Base-by-base conservation (phyloP, 257 asterid genomes). In the Solanum piurae region DNA sequence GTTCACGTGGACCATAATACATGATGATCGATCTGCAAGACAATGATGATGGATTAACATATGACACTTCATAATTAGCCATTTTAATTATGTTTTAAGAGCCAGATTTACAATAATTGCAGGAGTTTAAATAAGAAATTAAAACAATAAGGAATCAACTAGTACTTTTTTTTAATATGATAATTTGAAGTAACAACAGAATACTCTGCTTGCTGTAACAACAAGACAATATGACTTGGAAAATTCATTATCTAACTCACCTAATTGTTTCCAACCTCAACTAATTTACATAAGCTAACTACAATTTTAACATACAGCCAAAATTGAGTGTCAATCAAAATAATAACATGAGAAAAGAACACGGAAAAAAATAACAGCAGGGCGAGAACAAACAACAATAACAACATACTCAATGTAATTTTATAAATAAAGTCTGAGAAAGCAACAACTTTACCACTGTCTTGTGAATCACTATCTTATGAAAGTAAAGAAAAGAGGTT, bases 201-300 rank as follows among this genome's bases (percentile, higher is more conserved):
- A 52, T 52, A 16, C 18, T 52, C 62, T 52, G 62, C 62, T 16
- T 16, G 62, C 62, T 52, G 62, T 52, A 52, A 52, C 27, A 46
- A 46, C 7, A 16, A 49, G 68, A 29, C 29, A 80, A 25, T 9
- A 29, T 52, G 74, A 74, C 38, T 52, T n/a, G 73, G 55, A 12
- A 46, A 25, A 12, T 58, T 13, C 31, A 64, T 74, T 20, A 83
- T 11, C 83, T 44, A 37, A 52, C 42, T 46, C 49, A 18, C 11
- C 60, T 33, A 40, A 86, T 83, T 84, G 20, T 23, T 33, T 69
- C 84, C 36, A 89, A 42, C 27, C 44, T 83, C 52, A 73, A 34
- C 62, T 73, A 60, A 80, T 58, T 83, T 73, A 62, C 83, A 6
- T n/a, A 76, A 72, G 77, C 87, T 86, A 86, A 89, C 37, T 83